phyloP scores from a whole-genome alignment of 2,329 filamentous ascomycete species.

The Penicillium decumbens region DNA sequence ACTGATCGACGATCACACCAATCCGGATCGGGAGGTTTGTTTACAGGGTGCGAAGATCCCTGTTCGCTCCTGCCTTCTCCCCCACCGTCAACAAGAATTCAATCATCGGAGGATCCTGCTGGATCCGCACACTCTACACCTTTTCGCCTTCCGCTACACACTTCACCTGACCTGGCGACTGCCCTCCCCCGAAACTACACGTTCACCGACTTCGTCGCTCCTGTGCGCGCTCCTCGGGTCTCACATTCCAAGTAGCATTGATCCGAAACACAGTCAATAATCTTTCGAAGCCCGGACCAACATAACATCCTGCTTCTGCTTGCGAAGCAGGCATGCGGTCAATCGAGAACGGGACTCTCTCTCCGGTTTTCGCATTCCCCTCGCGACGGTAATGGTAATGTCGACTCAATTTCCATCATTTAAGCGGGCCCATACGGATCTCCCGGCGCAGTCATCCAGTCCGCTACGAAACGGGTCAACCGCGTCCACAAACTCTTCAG shows the following conservation, averaged over 20 bases:
- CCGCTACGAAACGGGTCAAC: constrained; percentile 52
- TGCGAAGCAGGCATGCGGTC: constrained; percentile 40
- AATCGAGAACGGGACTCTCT: constrained; percentile 28
- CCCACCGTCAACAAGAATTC: constrained; percentile 25
- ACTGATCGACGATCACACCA: constrained; percentile 24
- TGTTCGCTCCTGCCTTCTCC: constrained; percentile 20
- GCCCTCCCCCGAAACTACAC: background rate
- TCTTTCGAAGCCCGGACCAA: constrained; percentile 4
- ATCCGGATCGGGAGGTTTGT: constrained; percentile 42
- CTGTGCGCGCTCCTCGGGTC: constrained; percentile 11
- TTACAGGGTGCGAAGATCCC: constrained; percentile 24
- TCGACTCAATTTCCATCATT: constrained; percentile 35
- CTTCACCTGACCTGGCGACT: background rate
- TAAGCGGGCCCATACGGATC: constrained; percentile 39
- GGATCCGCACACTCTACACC: background rate
- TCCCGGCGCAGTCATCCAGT: constrained; percentile 43
- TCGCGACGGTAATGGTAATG: constrained; percentile 34
- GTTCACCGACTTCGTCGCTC: constrained; percentile 1
- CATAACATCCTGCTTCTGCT: constrained; percentile 24
- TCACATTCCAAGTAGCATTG: constrained; percentile 13
- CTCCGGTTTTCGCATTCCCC: constrained; percentile 30
- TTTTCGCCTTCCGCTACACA: background rate
- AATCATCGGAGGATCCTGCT: constrained; percentile 13
- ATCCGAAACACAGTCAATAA: background rate
- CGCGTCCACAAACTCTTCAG: constrained; percentile 53